Percentiles rank a stretch among this genome's conserved stretches.
Conservation (phyloP, 1,284 basidiomycete species). For the Cryptococcus jaspeensis region DNA sequence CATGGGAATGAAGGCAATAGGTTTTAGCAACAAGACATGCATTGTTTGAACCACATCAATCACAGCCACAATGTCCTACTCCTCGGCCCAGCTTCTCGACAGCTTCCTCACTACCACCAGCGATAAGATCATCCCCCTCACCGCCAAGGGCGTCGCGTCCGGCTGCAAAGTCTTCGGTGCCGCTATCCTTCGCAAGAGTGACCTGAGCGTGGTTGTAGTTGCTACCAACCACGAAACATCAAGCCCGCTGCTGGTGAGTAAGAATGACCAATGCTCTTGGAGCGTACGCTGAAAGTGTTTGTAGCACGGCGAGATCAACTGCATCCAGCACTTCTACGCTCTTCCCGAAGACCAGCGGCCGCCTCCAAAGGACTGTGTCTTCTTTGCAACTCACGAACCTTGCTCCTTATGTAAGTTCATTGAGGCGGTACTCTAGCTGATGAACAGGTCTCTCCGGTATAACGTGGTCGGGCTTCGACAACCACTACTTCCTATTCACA, state of each 20-base stretch:
- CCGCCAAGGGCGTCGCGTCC: slow-evolving; percentile 19
- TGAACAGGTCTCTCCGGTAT: slow-evolving; percentile 31
- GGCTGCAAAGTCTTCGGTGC: slow-evolving; percentile 38
- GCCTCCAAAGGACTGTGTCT: slow-evolving; percentile 27
- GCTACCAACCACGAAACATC: slow-evolving; percentile 30
- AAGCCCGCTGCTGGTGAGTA: slow-evolving; percentile 25
- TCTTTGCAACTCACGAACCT: slow-evolving; percentile 37
- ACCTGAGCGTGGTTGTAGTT: slow-evolving; percentile 27
- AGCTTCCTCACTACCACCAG: slow-evolving; percentile 21
- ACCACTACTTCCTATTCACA: slow-evolving; percentile 31
- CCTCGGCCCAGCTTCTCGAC: slow-evolving; percentile 16
- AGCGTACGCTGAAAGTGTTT: not conserved
- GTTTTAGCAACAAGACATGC: too few species aligned
- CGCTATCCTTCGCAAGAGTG: slow-evolving; percentile 34
- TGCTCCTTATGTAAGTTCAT: slow-evolving; percentile 36
- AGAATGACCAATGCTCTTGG: not conserved
- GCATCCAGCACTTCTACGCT: slow-evolving; percentile 31
- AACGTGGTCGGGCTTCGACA: slow-evolving; percentile 38
- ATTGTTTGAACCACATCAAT: not conserved
- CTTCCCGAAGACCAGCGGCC: slow-evolving; percentile 20
- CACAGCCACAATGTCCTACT: not conserved
- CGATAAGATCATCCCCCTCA: slow-evolving; percentile 28
- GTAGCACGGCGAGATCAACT: slow-evolving; percentile 35
- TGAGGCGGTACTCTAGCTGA: not conserved
- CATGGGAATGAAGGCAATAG: too few species aligned